Conservation (phyloP, 1,139 yeast genomes). For the Saccharomyces hybrid region DNA sequence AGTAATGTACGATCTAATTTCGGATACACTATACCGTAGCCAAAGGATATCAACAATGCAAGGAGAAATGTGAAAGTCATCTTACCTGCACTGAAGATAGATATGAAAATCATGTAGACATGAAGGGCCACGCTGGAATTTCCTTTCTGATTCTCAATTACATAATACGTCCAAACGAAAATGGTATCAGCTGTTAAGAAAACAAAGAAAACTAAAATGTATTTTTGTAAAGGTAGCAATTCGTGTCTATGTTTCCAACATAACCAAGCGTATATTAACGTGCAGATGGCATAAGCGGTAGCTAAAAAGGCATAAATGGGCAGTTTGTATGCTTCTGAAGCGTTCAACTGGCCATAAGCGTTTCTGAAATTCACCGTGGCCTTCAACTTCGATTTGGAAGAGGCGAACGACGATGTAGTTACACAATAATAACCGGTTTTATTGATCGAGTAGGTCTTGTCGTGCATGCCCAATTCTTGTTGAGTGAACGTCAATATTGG, state of each 20-base stretch:
- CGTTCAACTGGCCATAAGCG: slow-evolving; percentile 80
- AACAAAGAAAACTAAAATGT: slow-evolving; percentile 72
- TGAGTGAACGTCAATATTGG: slow-evolving; percentile 49
- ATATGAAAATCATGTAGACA: slow-evolving; percentile 64
- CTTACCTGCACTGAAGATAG: slow-evolving; percentile 69
- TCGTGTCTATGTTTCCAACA: slow-evolving; percentile 78
- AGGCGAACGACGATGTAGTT: slow-evolving; percentile 42
- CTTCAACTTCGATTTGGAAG: slow-evolving; percentile 38
- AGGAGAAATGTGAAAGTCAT: slow-evolving; percentile 80
- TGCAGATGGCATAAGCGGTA: slow-evolving; percentile 65
- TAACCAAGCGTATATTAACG: slow-evolving; percentile 73
- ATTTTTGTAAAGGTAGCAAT: slow-evolving; percentile 77
- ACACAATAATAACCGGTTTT: slow-evolving; percentile 87
- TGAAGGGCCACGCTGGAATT: slow-evolving; percentile 48
- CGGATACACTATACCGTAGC: slow-evolving; percentile 85
- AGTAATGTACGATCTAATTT: slow-evolving; percentile 64
- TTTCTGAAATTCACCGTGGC: slow-evolving; percentile 72
- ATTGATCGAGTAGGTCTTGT: slow-evolving; percentile 51
- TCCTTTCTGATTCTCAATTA: slow-evolving; percentile 58
- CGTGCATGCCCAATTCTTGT: slow-evolving; percentile 48
- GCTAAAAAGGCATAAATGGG: slow-evolving; percentile 82
- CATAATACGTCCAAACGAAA: slow-evolving; percentile 84
- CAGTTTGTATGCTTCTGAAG: slow-evolving; percentile 80
- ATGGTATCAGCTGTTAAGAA: slow-evolving; percentile 77
- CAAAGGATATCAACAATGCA: slow-evolving; percentile 72